Base-by-base conservation (phyloP, 2,329 filamentous ascomycete species). In the Lasiodiplodia sp. region DNA sequence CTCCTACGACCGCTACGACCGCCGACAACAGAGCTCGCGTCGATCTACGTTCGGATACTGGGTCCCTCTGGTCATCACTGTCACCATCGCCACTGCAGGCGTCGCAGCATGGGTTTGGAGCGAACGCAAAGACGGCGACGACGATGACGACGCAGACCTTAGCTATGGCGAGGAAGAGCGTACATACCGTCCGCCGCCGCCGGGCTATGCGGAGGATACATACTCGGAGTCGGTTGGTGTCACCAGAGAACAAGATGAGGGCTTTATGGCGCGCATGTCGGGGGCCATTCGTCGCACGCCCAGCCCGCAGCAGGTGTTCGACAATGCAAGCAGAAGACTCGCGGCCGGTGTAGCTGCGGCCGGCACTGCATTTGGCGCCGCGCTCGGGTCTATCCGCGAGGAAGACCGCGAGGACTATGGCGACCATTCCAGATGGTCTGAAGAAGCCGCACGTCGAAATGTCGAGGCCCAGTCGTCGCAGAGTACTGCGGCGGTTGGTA, bases 21-120 rank as follows among this genome's bases (percentile, higher is more conserved):
- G 82, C 75, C 78, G 86, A 75, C 88, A 78, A 71, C 70, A 88
- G 74, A 84, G 86, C 79, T 78, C 81, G 74, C 80, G 79, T 78
- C 79, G 81, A 75, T 80, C 79, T 78, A 86, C 88, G 73, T 88
- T 92, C 82, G 88, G 90, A 76, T 95, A 96, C 82, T 97, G 94
- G 93, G 88, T 97, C 70, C 95, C 95, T 71, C 86, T 98, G 68
- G 91, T 90, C 72, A 82, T 97, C 72, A 97, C 94, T 62, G 89
- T 97, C 69, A 94, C 93, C 57, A 89, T 96, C 73, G 95, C 95
- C 70, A 93, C 94, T 25, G 90, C 92, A 67, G 94, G 94, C 40
- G 83, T 97, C 58, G 94, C 91, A 65, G 93, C 93, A 68, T 98
- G 95, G 95, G 89, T 94, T 70, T 97, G 94, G 94, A 96, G 92